Evolutionary conservation across 257 asterid species (phyloP), one percentile per base, ranked within the genome.

Genomic region (Cruciata laevipes): DNA sequence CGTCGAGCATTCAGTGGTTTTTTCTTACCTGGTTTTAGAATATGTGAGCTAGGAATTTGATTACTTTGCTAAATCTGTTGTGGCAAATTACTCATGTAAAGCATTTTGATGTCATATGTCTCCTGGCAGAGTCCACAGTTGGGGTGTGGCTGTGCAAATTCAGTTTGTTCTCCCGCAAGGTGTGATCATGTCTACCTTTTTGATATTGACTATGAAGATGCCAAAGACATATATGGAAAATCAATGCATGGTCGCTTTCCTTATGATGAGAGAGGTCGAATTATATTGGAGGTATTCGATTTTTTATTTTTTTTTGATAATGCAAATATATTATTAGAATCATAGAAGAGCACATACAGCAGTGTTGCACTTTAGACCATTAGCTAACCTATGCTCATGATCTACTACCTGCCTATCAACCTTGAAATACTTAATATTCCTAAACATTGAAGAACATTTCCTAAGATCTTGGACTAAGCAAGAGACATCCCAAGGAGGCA

Each of bases 281-380:
- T 94, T n/a, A 80, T 94, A 76, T 80, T 94, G 82, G 96, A 94
- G 99, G 99, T 94, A 90, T 70, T 57, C n/a, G n/a, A n/a, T n/a
- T n/a, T n/a, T n/a, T n/a, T n/a, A n/a, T n/a, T n/a, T n/a, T n/a
- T n/a, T n/a, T n/a, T n/a, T n/a, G n/a, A n/a, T n/a, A n/a, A n/a
- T n/a, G n/a, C n/a, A n/a, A n/a, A n/a, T n/a, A n/a, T n/a, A n/a
- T n/a, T n/a, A n/a, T n/a, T n/a, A n/a, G n/a, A n/a, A n/a, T n/a
- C n/a, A n/a, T n/a, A n/a, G n/a, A n/a, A n/a, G n/a, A n/a, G n/a
- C n/a, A n/a, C n/a, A n/a, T n/a, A n/a, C n/a, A n/a, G n/a, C n/a
- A n/a, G n/a, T n/a, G n/a, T n/a, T n/a, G n/a, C n/a, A n/a, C n/a
- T n/a, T n/a, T n/a, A n/a, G n/a, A n/a, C n/a, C n/a, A n/a, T n/a